A percentile compares a stretch with the other conserved stretches of the same genome.
Evolutionary conservation across 192 early-diverging fungal species (phyloP).

Genomic region (Umbelopsis ramanniana): DNA sequence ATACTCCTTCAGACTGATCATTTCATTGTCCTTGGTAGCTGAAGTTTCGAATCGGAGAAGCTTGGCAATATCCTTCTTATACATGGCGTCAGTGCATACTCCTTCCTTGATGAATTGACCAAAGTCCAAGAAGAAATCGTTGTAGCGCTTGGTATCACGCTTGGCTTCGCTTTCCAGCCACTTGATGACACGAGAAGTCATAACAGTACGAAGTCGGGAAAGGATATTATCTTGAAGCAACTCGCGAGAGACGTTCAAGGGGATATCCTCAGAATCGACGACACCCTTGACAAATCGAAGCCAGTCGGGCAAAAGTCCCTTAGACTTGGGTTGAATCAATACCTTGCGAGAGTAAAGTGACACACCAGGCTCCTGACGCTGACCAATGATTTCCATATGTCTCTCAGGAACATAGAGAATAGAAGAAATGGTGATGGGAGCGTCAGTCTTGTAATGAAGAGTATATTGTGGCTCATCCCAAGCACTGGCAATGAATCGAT

Average conservation of each 20-base stretch:
- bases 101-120: constrained; percentile 78
- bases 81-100: constrained; percentile 67
- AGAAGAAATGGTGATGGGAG: constrained; percentile 60
- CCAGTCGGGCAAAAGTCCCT: constrained; percentile 76
- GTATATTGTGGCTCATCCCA: constrained; percentile 65
- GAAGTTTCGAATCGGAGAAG: constrained; percentile 66
- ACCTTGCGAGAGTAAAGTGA: constrained; percentile 68
- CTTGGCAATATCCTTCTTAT: constrained; percentile 58
- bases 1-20: constrained; percentile 74
- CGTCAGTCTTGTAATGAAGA: constrained; percentile 65
- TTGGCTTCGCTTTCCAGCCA: constrained; percentile 61
- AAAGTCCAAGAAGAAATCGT: constrained; percentile 66
- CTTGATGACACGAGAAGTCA: constrained; percentile 58
- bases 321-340: constrained; percentile 66
- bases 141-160: constrained; percentile 48
- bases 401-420: constrained; percentile 65
- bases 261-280: constrained; percentile 85
- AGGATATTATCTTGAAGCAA: constrained; percentile 73
- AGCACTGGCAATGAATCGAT: constrained; percentile 62
- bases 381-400: constrained; percentile 60
- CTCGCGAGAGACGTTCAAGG: constrained; percentile 85
- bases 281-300: constrained; percentile 81
- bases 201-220: constrained; percentile 59
- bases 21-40: constrained; percentile 35
- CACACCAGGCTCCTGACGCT: constrained; percentile 61